A percentile compares a stretch with the other conserved stretches of the same genome.
phyloP scores from a whole-genome alignment of 140 eudicot species.

The Senecio squalidus region DNA sequence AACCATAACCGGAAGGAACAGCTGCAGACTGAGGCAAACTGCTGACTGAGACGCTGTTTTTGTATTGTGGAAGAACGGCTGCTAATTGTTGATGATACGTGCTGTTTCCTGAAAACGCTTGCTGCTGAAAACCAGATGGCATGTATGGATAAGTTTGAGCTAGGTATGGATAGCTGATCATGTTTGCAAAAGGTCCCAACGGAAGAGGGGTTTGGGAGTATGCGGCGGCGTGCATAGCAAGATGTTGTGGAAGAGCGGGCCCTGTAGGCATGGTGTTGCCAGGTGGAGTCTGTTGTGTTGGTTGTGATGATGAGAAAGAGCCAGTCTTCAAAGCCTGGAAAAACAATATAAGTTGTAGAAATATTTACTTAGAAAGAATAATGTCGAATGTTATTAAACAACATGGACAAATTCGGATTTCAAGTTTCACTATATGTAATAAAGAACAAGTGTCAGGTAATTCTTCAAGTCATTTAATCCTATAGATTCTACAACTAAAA shows the following conservation, averaged over 20 bases:
- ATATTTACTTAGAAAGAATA: no score
- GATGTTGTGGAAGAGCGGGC: constrained; percentile 70
- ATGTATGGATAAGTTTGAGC: constrained; percentile 77
- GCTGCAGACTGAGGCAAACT: constrained; percentile 80
- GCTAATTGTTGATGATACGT: constrained; percentile 78
- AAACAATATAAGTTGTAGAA: no score
- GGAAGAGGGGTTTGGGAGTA: constrained; percentile 77
- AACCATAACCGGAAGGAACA: constrained; percentile 70
- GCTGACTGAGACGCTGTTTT: constrained; percentile 60
- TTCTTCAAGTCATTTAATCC: no score
- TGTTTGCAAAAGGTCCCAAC: constrained; percentile 67
- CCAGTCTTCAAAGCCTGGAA: constrained; percentile 66
- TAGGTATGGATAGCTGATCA: constrained; percentile 77
- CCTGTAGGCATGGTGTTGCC: constrained; percentile 61
- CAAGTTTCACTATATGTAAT: no score
- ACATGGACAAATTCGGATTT: no score
- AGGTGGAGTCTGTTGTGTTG: constrained; percentile 52
- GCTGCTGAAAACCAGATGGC: constrained; percentile 94
- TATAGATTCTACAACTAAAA: neutral
- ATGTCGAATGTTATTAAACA: no score
- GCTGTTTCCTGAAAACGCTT: constrained; percentile 80
- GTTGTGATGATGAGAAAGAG: constrained; percentile 58
- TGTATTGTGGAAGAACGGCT: constrained; percentile 66
- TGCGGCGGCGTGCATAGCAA: constrained; percentile 65
- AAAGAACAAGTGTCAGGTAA: no score